These are phyloP conservation scores for Stemphylium beticola DNA, from an alignment of 2,329 filamentous ascomycete species.

Conservation along the genomic window DNA sequence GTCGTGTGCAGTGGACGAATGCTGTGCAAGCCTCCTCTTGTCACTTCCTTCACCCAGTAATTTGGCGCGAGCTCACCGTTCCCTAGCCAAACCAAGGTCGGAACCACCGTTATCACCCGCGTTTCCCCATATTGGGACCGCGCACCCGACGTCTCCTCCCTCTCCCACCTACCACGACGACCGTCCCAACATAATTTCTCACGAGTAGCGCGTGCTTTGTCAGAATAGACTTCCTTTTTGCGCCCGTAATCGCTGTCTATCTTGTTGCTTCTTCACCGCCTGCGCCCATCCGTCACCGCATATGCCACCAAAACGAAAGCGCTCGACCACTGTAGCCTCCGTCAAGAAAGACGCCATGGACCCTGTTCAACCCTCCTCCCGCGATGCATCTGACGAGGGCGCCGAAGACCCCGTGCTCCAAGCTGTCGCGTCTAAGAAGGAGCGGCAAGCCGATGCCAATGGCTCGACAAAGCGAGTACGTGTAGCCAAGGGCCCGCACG, in stretches of 20 bases:
- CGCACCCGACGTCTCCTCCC: constrained; percentile 2
- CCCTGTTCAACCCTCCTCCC: constrained; percentile 73
- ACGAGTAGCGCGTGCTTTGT: not conserved
- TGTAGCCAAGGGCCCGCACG: constrained; percentile 55
- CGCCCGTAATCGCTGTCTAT: not conserved
- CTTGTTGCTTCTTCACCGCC: constrained; percentile 4
- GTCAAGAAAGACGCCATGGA: constrained; percentile 60
- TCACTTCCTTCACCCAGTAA: constrained; percentile 7
- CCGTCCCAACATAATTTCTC: not conserved
- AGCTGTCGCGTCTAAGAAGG: constrained; percentile 63
- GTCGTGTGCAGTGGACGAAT: not conserved
- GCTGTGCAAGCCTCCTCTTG: constrained; percentile 4
- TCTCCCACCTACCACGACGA: not conserved
- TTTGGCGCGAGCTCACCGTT: constrained; percentile 15
- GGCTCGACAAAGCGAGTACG: constrained; percentile 77
- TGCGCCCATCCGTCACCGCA: constrained; percentile 6
- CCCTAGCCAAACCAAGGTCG: not conserved
- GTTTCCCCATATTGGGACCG: constrained; percentile 10
- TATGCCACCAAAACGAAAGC: constrained; percentile 76
- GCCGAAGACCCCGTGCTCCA: constrained; percentile 72
- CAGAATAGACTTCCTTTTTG: not conserved
- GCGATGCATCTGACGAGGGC: constrained; percentile 84
- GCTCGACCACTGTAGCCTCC: constrained; percentile 63
- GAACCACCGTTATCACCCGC: constrained; percentile 20
- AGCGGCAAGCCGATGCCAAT: constrained; percentile 62